Base-by-base conservation (phyloP, 495 filamentous ascomycete species). In the Podospora conica region DNA sequence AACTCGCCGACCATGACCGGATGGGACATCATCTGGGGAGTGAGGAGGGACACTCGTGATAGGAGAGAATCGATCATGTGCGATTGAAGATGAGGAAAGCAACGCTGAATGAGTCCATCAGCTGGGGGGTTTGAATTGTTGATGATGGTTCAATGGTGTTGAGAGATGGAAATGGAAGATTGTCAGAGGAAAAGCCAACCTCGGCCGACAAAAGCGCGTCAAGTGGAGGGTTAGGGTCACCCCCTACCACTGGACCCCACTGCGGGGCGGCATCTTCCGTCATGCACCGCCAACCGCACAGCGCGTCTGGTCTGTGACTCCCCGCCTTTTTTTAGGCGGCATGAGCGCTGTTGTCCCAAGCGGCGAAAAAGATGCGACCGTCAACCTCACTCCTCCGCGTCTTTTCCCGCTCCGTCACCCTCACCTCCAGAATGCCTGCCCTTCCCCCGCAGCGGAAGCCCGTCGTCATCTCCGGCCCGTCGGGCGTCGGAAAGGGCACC, bases 401-500 rank as follows among this genome's bases (percentile, higher is more conserved):
- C 54, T 29, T 53, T 40, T 60, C 3, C 9, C 31, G 31, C 33
- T 21, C 29, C 63, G 24, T 33, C 56, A 18, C 53, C 66, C 65
- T 57, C 69, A 75, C 72, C 18, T 48, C 15, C 40, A 48, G 40
- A 69, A 64, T 66, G 57, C 72, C 58, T 60, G 33, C 21, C 58
- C 75, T 74, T 10, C 78, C 78, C 0, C 64, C 76, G 27, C 78
- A 82, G 71, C 69, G 65, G 66, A 82, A 87, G 15, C 93, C 92
- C 8, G 84, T 98, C 68, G 90, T 97, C 40, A 87, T 97, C 71
- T 95, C 89, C 21, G 94, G 92, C 28, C 93, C 93, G 20, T 89
- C 85, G 9, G 93, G 94, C 71, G 85, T 90, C 11, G 94, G 94
- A 55, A 97, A 98, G 84, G 89, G 87, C 57, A 97, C 94, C 24